These are phyloP conservation scores for Aspergillus bertholletiae DNA, from an alignment of 495 filamentous ascomycete species.

Conservation along the genomic window DNA sequence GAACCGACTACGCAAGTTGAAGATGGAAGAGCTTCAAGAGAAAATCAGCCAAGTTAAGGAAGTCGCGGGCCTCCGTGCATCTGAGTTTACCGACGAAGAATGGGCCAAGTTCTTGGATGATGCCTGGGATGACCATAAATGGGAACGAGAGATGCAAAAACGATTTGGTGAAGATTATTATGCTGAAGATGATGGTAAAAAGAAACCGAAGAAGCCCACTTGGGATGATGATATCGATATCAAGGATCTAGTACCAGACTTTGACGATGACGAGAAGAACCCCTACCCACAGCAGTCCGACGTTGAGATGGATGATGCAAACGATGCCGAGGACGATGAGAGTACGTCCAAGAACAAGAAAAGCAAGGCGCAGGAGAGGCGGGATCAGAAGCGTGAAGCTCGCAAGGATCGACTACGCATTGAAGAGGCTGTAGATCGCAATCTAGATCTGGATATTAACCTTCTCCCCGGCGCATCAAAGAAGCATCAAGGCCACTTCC, in stretches of 20 bases:
- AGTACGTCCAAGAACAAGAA: constrained; percentile 41
- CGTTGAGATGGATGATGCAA: constrained; percentile 48
- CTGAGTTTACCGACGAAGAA: constrained; percentile 66
- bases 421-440: constrained; percentile 80
- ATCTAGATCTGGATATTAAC: constrained; percentile 67
- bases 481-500: constrained; percentile 60
- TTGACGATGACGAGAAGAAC: constrained; percentile 59
- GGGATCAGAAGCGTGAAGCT: constrained; percentile 68
- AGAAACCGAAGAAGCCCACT: constrained; percentile 79
- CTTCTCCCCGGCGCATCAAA: constrained; percentile 53
- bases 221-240: constrained; percentile 99
- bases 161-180: constrained; percentile 90
- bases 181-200: constrained; percentile 48
- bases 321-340: constrained; percentile 34
- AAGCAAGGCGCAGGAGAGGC: constrained; percentile 63
- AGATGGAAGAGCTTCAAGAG: constrained; percentile 80
- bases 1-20: constrained; percentile 77
- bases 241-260: constrained; percentile 84
- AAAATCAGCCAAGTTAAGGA: constrained; percentile 81
- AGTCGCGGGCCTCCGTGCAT: constrained; percentile 69
- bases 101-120: constrained; percentile 81
- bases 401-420: constrained; percentile 78
- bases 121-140: constrained; percentile 78
- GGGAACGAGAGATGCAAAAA: constrained; percentile 85
- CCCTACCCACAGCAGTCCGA: constrained; percentile 54